These are phyloP conservation scores for Alternaria ethzedia DNA, from an alignment of 2,329 filamentous ascomycete species.

Conservation along the genomic window DNA sequence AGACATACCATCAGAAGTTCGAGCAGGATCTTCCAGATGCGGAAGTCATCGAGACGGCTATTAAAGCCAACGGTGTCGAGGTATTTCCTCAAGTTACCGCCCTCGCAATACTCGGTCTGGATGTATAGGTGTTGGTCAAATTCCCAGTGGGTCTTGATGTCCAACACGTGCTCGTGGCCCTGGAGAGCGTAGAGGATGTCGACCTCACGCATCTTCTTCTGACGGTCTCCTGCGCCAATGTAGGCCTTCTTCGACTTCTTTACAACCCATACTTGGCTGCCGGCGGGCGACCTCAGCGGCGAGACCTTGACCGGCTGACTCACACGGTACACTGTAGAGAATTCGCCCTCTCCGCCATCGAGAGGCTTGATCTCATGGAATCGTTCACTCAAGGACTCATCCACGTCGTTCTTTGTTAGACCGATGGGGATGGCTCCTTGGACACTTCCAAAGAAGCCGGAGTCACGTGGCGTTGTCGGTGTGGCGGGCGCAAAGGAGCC, in stretches of 20 bases:
- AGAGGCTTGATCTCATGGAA: slow-evolving; percentile 77
- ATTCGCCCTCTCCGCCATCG: slow-evolving; percentile 83
- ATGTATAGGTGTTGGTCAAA: slow-evolving; percentile 87
- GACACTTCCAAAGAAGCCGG: slow-evolving; percentile 63
- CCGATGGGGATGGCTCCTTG: slow-evolving; percentile 66
- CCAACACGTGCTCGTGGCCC: slow-evolving; percentile 83
- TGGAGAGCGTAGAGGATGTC: slow-evolving; percentile 76
- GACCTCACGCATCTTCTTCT: slow-evolving; percentile 84
- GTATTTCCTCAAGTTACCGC: slow-evolving; percentile 88
- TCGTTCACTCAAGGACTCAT: slow-evolving; percentile 73
- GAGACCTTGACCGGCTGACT: slow-evolving; percentile 54
- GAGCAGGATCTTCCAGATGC: slow-evolving; percentile 96
- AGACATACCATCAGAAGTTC: slow-evolving; percentile 79
- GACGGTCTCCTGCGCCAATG: slow-evolving; percentile 78
- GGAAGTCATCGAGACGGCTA: slow-evolving; percentile 91
- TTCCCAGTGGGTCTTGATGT: slow-evolving; percentile 88
- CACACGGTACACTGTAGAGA: slow-evolving; percentile 90
- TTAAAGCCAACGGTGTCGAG: slow-evolving; percentile 81
- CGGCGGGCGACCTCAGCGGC: slow-evolving; percentile 29
- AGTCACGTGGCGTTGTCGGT: slow-evolving; percentile 72
- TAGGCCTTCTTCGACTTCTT: slow-evolving; percentile 90
- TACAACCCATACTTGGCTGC: slow-evolving; percentile 75
- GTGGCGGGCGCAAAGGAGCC: slow-evolving; percentile 75
- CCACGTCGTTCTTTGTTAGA: slow-evolving; percentile 74
- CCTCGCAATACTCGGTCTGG: slow-evolving; percentile 95